Evolutionary conservation across 2,329 filamentous ascomycete genomes (phyloP).

Genomic region (Neurospora sp.): DNA sequence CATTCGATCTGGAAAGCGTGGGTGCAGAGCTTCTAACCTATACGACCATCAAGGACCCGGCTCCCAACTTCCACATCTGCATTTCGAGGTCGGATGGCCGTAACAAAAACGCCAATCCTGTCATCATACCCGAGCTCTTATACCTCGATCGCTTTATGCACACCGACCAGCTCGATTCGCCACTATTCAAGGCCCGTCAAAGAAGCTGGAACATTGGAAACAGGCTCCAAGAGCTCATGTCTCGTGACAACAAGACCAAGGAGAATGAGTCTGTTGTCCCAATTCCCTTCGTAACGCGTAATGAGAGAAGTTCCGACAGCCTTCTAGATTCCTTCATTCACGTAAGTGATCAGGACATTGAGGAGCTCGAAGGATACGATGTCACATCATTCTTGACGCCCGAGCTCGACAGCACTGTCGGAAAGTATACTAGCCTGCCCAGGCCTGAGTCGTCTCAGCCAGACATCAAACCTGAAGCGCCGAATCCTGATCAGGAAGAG

Average conservation of each 20-base stretch:
- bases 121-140: constrained; percentile 70
- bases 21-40: constrained; percentile 56
- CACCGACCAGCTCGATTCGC: constrained; percentile 46
- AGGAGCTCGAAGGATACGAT: constrained; percentile 1
- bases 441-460: neutral
- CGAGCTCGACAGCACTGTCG: neutral
- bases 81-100: constrained; percentile 73
- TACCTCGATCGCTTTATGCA: constrained; percentile 87
- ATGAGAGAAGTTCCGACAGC: constrained; percentile 2
- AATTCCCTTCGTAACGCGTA: neutral
- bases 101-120: constrained; percentile 65
- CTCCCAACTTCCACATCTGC: constrained; percentile 79
- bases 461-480: neutral
- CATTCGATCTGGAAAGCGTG: constrained; percentile 72
- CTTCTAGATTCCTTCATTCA: constrained; percentile 1
- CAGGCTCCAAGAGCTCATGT: constrained; percentile 46
- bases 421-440: neutral
- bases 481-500: neutral
- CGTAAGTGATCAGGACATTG: neutral
- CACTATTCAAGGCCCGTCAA: constrained; percentile 53
- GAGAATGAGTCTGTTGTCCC: constrained; percentile 8
- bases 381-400: neutral
- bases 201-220: constrained; percentile 67
- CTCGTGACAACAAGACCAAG: constrained; percentile 10
- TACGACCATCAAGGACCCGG: constrained; percentile 63